A percentile compares a stretch with the other conserved stretches of the same genome.
phyloP scores from a whole-genome alignment of 768 basidiomycete species.

The Hydnum rufescens region DNA sequence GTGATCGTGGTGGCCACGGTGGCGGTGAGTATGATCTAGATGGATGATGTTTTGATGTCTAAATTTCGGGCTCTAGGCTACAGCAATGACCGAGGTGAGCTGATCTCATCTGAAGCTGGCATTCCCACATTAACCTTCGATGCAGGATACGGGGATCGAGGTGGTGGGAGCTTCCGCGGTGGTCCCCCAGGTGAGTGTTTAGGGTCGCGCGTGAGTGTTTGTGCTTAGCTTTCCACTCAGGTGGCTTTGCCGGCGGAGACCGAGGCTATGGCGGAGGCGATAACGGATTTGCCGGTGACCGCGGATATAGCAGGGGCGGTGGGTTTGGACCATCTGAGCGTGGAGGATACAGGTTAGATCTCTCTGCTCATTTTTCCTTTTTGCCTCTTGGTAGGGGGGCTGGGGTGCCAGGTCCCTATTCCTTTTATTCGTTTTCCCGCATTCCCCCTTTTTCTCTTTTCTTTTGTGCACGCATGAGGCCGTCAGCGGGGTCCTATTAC shows the following conservation, averaged over 20 bases:
- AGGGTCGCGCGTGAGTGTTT: not conserved
- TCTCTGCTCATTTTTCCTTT: not conserved
- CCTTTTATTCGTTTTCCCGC: conserved; percentile 5
- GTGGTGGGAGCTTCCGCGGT: conserved; percentile 14
- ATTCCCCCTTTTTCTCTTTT: not conserved
- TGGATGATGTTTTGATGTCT: conserved; percentile 27
- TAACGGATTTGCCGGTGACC: conserved; percentile 8
- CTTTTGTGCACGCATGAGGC: not conserved
- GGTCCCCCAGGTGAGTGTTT: not conserved
- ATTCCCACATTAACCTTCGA: conserved; percentile 7
- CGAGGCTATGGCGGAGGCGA: conserved; percentile 22
- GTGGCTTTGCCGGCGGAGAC: conserved; percentile 16
- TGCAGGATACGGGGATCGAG: conserved; percentile 30
- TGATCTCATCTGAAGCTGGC: not conserved
- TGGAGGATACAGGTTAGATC: not conserved
- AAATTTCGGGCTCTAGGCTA: not conserved
- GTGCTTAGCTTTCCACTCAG: not conserved
- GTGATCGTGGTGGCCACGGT: conserved; percentile 48
- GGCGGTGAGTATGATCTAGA: conserved; percentile 53
- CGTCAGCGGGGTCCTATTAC: not conserved
- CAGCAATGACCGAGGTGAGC: not conserved
- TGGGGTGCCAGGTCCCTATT: not conserved
- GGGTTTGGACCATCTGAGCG: not conserved
- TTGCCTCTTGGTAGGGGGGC: not conserved
- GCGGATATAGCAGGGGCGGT: conserved; percentile 2